phyloP scores from a whole-genome alignment of 352 stramenopile species.

The Phytophthora fragariaefolia region DNA sequence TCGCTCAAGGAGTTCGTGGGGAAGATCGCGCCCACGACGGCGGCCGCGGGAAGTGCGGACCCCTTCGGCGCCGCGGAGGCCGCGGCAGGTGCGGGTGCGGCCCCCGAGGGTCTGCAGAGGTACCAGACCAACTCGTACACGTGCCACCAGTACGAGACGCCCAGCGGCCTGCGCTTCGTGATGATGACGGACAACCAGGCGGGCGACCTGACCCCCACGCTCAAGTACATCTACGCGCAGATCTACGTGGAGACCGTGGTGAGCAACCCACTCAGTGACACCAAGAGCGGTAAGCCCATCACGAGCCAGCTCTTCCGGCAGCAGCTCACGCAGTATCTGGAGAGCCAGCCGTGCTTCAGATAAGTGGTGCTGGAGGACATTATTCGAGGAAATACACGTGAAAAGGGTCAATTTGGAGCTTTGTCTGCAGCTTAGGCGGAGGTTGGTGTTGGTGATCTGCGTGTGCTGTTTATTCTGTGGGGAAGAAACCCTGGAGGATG shows the following conservation, averaged over 20 bases:
- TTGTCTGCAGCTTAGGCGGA: background rate
- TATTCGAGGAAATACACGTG: constrained; percentile 14
- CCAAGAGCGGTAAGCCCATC: constrained; percentile 75
- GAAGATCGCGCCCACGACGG: constrained; percentile 69
- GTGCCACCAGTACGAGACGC: constrained; percentile 92
- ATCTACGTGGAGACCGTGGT: constrained; percentile 92
- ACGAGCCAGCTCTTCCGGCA: constrained; percentile 78
- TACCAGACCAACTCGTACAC: constrained; percentile 92
- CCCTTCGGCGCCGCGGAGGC: constrained; percentile 21
- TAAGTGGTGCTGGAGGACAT: constrained; percentile 36
- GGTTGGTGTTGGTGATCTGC: background rate
- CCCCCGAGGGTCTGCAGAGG: constrained; percentile 68
- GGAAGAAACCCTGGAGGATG: constrained; percentile 62
- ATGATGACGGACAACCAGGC: constrained; percentile 91
- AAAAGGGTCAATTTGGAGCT: background rate
- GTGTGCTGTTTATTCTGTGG: constrained; percentile 15
- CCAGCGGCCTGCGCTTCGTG: constrained; percentile 89
- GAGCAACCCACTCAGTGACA: constrained; percentile 89
- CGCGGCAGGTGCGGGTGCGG: constrained; percentile 17
- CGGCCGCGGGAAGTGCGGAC: constrained; percentile 10
- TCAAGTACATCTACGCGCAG: constrained; percentile 90
- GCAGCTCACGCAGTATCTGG: constrained; percentile 80
- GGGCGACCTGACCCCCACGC: constrained; percentile 80
- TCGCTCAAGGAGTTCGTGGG: constrained; percentile 91
- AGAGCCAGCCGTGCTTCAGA: constrained; percentile 73